Evolutionary conservation across 352 stramenopile species (phyloP).

Genomic region (Discostella stelligera): DNA sequence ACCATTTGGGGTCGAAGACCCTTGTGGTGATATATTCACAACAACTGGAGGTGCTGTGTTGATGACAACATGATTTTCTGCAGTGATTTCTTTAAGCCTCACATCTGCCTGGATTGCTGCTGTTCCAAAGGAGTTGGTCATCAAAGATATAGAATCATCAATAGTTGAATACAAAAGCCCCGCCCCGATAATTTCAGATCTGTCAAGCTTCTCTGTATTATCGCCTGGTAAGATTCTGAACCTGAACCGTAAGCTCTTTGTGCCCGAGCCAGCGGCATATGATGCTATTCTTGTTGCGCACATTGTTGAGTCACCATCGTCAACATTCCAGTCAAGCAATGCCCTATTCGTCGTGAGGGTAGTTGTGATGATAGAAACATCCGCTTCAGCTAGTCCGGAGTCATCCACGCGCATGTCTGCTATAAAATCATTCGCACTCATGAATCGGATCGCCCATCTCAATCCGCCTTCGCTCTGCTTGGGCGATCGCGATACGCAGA

Average conservation of each 20-base stretch:
- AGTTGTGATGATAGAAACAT: slow-evolving; percentile 7
- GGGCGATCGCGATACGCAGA: slow-evolving; percentile 40
- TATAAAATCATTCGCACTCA: slow-evolving; percentile 17
- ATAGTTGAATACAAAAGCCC: slow-evolving; percentile 30
- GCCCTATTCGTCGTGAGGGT: slow-evolving; percentile 11
- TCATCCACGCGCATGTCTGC: slow-evolving; percentile 19
- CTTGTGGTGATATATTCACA: slow-evolving; percentile 39
- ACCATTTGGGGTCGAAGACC: slow-evolving; percentile 44
- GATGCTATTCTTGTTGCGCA: slow-evolving; percentile 45
- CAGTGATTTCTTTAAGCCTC: slow-evolving; percentile 25
- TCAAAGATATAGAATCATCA: slow-evolving; percentile 41
- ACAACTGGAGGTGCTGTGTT: slow-evolving; percentile 53
- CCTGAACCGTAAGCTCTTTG: slow-evolving; percentile 46
- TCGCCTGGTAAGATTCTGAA: slow-evolving; percentile 53
- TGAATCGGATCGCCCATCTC: slow-evolving; percentile 42
- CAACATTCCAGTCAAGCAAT: slow-evolving; percentile 16
- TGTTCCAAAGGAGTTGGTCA: slow-evolving; percentile 29
- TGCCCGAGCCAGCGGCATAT: slow-evolving; percentile 47
- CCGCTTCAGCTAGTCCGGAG: slow-evolving; percentile 14
- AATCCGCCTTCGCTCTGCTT: slow-evolving; percentile 18
- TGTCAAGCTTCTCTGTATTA: slow-evolving; percentile 28
- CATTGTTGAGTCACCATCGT: slow-evolving; percentile 32
- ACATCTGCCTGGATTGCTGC: slow-evolving; percentile 40
- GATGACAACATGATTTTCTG: slow-evolving; percentile 43
- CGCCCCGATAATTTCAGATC: slow-evolving; percentile 18